These are phyloP conservation scores for Fusarium xyrophilum DNA, from an alignment of 2,329 filamentous ascomycete species.

Conservation along the genomic window DNA sequence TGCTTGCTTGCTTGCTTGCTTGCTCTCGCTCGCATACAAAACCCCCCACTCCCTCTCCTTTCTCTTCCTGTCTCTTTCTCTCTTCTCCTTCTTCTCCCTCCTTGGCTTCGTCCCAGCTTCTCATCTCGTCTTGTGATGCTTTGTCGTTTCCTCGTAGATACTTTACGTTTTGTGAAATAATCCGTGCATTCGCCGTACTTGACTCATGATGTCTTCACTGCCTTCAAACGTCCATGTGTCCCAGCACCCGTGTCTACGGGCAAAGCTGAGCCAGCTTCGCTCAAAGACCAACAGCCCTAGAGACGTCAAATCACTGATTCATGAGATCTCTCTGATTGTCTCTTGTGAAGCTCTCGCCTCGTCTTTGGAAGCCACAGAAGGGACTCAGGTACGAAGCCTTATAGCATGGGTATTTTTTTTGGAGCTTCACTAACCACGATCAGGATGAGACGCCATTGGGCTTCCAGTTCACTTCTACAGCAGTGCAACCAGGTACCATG, in stretches of 20 bases:
- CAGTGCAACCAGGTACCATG: slow-evolving; percentile 69
- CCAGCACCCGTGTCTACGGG: slow-evolving; percentile 81
- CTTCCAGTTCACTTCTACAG: slow-evolving; percentile 73
- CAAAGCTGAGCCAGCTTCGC: slow-evolving; percentile 89
- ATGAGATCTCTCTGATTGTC: slow-evolving; percentile 85
- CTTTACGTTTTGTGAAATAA: slow-evolving; percentile 13
- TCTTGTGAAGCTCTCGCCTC: slow-evolving; percentile 79
- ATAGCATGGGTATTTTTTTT: background rate
- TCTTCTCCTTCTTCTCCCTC: slow-evolving; percentile 30
- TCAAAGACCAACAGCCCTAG: slow-evolving; percentile 72
- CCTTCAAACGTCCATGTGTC: slow-evolving; percentile 78
- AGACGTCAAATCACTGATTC: slow-evolving; percentile 81
- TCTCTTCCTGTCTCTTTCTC: slow-evolving; percentile 22
- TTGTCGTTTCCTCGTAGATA: slow-evolving; percentile 31
- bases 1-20: background rate
- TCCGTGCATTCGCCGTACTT: background rate
- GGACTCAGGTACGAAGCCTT: slow-evolving; percentile 65
- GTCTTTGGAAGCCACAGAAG: slow-evolving; percentile 62
- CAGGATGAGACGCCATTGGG: slow-evolving; percentile 82
- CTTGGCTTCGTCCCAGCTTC: slow-evolving; percentile 41
- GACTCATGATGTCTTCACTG: slow-evolving; percentile 49
- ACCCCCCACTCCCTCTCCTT: slow-evolving; percentile 18
- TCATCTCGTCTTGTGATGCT: slow-evolving; percentile 31
- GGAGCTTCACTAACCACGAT: slow-evolving; percentile 1
- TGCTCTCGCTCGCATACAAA: slow-evolving; percentile 25